phyloP scores from a whole-genome alignment of 2,329 filamentous ascomycete species.

The Akanthomyces lecanii region DNA sequence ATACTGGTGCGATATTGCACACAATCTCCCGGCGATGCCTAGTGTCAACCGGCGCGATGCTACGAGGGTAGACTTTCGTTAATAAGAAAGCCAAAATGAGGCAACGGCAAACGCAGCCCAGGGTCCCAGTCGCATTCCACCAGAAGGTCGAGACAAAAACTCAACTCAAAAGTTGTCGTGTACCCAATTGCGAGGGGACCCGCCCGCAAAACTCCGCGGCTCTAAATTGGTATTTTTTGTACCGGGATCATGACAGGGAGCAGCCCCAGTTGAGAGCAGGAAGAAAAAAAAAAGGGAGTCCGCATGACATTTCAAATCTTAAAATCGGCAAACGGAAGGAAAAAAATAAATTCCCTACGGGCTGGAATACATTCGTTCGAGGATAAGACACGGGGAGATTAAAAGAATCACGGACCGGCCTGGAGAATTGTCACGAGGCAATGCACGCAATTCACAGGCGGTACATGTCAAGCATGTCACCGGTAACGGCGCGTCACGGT shows the following conservation, averaged over 20 bases:
- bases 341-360: no score
- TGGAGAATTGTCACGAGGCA: neutral
- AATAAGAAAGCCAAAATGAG: no score
- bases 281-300: neutral
- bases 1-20: neutral
- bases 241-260: neutral
- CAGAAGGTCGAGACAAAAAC: no score
- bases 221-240: no score
- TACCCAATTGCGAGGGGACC: no score
- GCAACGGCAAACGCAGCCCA: no score
- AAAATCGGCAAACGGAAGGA: neutral
- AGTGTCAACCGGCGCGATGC: no score
- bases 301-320: neutral
- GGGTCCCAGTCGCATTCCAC: no score
- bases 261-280: neutral
- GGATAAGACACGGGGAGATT: neutral
- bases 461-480: neutral
- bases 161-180: no score
- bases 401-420: neutral
- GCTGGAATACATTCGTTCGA: no score
- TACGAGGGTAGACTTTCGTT: no score
- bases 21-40: neutral
- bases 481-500: slow-evolving; percentile 1
- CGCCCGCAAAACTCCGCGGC: neutral
- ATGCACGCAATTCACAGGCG: slow-evolving; percentile 3